phyloP scores from a whole-genome alignment of 2,329 filamentous ascomycete species.

The Colletotrichum abscissum region DNA sequence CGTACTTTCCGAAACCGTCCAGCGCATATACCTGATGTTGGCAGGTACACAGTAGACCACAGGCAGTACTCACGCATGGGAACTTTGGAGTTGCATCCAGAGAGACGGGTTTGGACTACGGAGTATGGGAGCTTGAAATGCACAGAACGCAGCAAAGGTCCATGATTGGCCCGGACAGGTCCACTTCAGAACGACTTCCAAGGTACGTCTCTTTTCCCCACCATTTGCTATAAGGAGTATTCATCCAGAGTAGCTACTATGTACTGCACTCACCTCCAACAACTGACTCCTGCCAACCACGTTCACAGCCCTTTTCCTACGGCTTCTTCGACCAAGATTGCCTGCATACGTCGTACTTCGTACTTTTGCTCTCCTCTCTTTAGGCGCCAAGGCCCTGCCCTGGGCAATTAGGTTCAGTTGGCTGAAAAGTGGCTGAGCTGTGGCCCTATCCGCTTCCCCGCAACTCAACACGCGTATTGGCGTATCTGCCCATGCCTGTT shows the following conservation, averaged over 20 bases:
- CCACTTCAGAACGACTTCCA: not conserved
- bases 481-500: not conserved
- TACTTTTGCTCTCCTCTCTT: not conserved
- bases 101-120: not conserved
- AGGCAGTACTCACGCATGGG: too few species aligned
- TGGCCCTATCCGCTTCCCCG: not conserved
- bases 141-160: not conserved
- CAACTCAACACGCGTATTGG: constrained; percentile 17
- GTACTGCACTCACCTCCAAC: too few species aligned
- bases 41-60: not conserved
- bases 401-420: too few species aligned
- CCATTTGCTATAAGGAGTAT: not conserved
- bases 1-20: not conserved
- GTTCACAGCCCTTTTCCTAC: not conserved
- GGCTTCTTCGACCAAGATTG: not conserved
- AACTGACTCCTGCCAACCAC: not conserved
- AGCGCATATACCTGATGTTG: not conserved
- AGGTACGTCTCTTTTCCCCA: not conserved
- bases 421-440: not conserved
- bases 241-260: too few species aligned
- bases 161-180: not conserved
- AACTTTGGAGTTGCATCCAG: not conserved
- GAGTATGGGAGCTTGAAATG: not conserved
- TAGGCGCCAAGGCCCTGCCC: not conserved
- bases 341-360: not conserved